Conservation (phyloP, 192 early-diverging fungal species). For the Podochytrium sp. region DNA sequence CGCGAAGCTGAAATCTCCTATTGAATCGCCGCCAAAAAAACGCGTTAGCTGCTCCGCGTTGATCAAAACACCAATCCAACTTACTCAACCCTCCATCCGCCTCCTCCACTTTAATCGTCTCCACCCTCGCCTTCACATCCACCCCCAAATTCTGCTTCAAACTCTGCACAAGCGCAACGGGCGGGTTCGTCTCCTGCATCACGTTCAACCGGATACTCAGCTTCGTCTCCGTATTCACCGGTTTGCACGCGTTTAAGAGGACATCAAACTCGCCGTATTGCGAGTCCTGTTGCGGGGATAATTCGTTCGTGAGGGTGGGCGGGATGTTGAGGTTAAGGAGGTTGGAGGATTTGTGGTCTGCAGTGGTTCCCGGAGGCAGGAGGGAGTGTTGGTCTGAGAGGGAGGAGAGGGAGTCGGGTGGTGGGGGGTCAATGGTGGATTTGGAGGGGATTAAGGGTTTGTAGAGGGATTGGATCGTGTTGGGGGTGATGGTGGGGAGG, state of each 20-base stretch:
- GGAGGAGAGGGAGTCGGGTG: not conserved
- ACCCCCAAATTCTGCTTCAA: constrained; percentile 34
- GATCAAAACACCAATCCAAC: not conserved
- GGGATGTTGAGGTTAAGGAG: not conserved
- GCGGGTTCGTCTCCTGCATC: constrained; percentile 45
- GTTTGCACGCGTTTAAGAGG: constrained; percentile 52
- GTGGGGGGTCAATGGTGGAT: not conserved
- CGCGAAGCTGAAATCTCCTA: not conserved
- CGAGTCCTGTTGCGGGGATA: not conserved
- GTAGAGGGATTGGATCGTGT: not conserved
- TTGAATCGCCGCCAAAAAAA: not conserved
- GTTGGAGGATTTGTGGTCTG: not conserved
- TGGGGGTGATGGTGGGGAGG: not conserved
- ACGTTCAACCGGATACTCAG: constrained; percentile 43
- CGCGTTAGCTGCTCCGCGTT: not conserved
- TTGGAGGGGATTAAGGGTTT: not conserved
- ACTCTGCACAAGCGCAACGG: constrained; percentile 20
- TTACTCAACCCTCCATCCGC: not conserved
- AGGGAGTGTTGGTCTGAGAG: not conserved
- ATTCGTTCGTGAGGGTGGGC: not conserved
- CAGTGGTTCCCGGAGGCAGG: not conserved
- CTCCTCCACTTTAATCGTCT: constrained; percentile 15
- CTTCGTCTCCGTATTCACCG: constrained; percentile 46
- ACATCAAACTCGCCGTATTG: constrained; percentile 43
- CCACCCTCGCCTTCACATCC: constrained; percentile 2